A percentile compares a stretch with the other conserved stretches of the same genome.
Evolutionary conservation across 495 filamentous ascomycete species (phyloP).

Genomic region (Penicillium salamii): DNA sequence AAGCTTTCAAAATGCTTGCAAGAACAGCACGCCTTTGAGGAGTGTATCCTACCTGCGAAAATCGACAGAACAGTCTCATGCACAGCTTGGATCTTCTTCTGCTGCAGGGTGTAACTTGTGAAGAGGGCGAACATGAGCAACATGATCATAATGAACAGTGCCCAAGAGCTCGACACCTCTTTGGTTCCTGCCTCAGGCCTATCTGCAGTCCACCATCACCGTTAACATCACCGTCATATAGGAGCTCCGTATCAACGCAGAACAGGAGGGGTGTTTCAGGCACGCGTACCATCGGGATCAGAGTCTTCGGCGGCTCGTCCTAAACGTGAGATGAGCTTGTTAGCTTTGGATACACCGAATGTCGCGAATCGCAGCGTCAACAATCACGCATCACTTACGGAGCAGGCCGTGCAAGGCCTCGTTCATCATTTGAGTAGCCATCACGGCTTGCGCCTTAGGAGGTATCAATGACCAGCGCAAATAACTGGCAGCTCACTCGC

Average conservation of each 20-base stretch:
- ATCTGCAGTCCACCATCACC: conserved; percentile 28
- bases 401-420: conserved; percentile 38
- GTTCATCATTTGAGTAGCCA: conserved; percentile 40
- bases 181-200: conserved; percentile 67
- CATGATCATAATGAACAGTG: conserved; percentile 91
- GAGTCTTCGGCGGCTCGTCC: conserved; percentile 40
- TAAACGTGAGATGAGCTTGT: conserved; percentile 15
- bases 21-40: neutral
- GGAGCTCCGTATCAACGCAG: neutral
- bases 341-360: no score
- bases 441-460: conserved; percentile 24
- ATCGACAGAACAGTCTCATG: conserved; percentile 98
- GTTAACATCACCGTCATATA: conserved; percentile 17
- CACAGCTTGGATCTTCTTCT: conserved; percentile 91
- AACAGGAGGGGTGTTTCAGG: neutral
- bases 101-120: conserved; percentile 93
- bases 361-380: no score
- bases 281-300: conserved; percentile 51
- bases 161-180: conserved; percentile 94
- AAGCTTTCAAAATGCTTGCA: neutral
- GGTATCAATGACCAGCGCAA: conserved; percentile 24
- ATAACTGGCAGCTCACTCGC: conserved; percentile 33
- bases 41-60: conserved; percentile 74
- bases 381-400: no score
- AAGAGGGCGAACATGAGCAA: conserved; percentile 92